These are phyloP conservation scores for Venturia nashicola DNA, from an alignment of 2,329 filamentous ascomycete genomes.

Conservation along the genomic window DNA sequence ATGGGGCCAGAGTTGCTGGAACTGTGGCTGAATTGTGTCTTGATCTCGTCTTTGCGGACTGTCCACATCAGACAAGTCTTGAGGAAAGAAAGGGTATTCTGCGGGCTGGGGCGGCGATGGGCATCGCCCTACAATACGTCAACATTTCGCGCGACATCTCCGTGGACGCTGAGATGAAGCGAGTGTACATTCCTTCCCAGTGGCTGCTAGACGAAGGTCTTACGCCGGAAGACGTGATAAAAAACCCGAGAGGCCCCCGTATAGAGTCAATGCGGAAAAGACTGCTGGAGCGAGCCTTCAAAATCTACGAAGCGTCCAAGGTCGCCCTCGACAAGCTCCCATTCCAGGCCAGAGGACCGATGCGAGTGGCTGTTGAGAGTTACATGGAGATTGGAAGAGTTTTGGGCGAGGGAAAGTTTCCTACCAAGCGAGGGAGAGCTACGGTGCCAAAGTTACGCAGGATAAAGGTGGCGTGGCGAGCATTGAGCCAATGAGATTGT, in stretches of 20 bases:
- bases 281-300: conserved; percentile 49
- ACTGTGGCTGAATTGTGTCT: conserved; percentile 60
- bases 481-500: background rate
- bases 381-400: conserved; percentile 65
- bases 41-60: conserved; percentile 44
- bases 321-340: conserved; percentile 51
- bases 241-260: conserved; percentile 32
- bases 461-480: conserved; percentile 42
- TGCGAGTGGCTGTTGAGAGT: conserved; percentile 59
- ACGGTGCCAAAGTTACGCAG: conserved; percentile 37
- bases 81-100: conserved; percentile 31
- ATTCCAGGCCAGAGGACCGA: conserved; percentile 45
- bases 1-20: conserved; percentile 57
- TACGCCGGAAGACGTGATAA: conserved; percentile 41
- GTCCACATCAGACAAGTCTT: conserved; percentile 33
- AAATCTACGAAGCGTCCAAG: conserved; percentile 43
- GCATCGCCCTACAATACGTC: conserved; percentile 62
- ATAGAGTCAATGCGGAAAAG: conserved; percentile 40
- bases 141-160: conserved; percentile 66
- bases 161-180: conserved; percentile 50
- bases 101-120: conserved; percentile 51
- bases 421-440: conserved; percentile 31
- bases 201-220: conserved; percentile 51
- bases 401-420: conserved; percentile 35
- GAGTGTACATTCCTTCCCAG: conserved; percentile 54